phyloP scores from a whole-genome alignment of 2,329 filamentous ascomycete species.

The Alternaria viburni region DNA sequence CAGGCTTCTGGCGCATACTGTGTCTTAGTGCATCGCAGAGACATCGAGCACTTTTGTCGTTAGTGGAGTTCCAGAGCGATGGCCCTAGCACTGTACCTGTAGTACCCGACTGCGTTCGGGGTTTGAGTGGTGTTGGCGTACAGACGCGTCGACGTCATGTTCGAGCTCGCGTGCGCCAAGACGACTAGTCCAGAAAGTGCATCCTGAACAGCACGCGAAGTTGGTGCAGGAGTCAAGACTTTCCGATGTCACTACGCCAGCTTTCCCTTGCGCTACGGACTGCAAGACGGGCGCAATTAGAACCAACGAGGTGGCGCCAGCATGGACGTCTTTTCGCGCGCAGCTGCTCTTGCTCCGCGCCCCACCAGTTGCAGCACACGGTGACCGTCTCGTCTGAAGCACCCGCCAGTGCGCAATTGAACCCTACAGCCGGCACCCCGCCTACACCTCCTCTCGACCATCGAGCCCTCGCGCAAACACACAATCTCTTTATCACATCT shows the following conservation, averaged over 20 bases:
- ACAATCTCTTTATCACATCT: slow-evolving; percentile 81
- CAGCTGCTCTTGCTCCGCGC: slow-evolving; percentile 45
- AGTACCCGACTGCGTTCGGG: background rate
- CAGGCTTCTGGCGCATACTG: slow-evolving; percentile 16
- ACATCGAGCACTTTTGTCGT: background rate
- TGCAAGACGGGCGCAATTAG: slow-evolving; percentile 14
- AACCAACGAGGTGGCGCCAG: background rate
- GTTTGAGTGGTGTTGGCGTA: background rate
- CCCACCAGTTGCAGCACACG: slow-evolving; percentile 32
- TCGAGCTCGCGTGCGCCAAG: slow-evolving; percentile 23
- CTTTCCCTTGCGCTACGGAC: slow-evolving; percentile 22
- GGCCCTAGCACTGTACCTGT: background rate
- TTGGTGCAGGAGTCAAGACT: slow-evolving; percentile 22
- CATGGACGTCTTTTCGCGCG: slow-evolving; percentile 23
- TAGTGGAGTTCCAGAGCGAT: background rate
- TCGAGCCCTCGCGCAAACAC: slow-evolving; percentile 58
- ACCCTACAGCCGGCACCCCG: slow-evolving; percentile 41
- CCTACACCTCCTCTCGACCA: slow-evolving; percentile 56
- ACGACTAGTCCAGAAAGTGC: slow-evolving; percentile 30
- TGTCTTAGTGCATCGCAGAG: slow-evolving; percentile 4
- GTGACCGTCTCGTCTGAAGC: slow-evolving; percentile 25
- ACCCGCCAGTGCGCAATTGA: slow-evolving; percentile 30
- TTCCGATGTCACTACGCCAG: slow-evolving; percentile 42
- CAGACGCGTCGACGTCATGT: slow-evolving; percentile 20
- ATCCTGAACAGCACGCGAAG: slow-evolving; percentile 20